Evolutionary conservation across 108 stramenopile species (phyloP).

Genomic region (Aurantiochytrium sp.): DNA sequence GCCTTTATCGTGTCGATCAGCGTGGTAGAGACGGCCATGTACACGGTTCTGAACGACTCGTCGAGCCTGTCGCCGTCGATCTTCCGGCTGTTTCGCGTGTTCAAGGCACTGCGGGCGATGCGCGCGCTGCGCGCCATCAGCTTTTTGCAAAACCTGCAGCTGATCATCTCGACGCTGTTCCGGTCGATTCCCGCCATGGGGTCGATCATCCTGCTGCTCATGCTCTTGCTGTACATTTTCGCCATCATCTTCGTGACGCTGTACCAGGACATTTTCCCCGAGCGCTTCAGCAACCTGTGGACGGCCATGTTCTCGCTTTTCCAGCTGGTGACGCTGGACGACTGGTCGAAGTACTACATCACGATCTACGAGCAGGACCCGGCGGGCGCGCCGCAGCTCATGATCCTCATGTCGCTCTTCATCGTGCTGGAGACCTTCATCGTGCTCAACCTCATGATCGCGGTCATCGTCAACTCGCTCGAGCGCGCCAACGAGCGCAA

Average conservation of each 20-base stretch:
- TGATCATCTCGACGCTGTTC: not conserved
- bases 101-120: slow-evolving; percentile 25
- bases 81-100: not conserved
- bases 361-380: not conserved
- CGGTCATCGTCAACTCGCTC: not conserved
- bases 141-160: slow-evolving; percentile 1
- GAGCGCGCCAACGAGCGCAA: slow-evolving; percentile 5
- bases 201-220: slow-evolving; percentile 2
- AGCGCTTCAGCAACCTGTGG: not conserved
- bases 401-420: slow-evolving; percentile 13
- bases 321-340: slow-evolving; percentile 16
- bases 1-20: slow-evolving; percentile 12
- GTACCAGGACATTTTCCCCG: not conserved
- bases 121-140: slow-evolving; percentile 28
- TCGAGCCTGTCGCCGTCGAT: slow-evolving; percentile 28
- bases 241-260: slow-evolving; percentile 30
- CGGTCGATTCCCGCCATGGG: slow-evolving; percentile 24
- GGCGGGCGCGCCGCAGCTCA: not conserved
- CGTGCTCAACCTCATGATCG: not conserved
- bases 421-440: slow-evolving; percentile 27
- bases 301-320: slow-evolving; percentile 5
- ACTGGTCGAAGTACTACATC: not conserved
- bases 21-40: slow-evolving; percentile 20
- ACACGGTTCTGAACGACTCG: not conserved
- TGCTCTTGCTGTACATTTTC: slow-evolving; percentile 26